Percentiles rank a stretch among this genome's conserved stretches.
Evolutionary conservation across 1,284 basidiomycete genomes (phyloP).

Genomic region (Xanthoconium separans): DNA sequence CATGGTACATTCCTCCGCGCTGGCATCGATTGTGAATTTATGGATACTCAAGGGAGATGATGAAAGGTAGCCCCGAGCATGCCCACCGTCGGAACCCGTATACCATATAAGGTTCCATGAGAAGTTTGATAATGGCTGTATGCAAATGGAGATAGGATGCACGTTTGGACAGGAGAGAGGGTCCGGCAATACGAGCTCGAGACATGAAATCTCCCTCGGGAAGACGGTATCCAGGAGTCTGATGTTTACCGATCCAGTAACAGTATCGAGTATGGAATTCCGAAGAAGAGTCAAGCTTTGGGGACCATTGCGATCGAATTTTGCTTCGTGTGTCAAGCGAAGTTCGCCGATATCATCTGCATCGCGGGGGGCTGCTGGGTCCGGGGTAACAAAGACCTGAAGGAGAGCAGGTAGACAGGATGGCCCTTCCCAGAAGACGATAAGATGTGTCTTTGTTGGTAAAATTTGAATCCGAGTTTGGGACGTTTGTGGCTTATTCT

Average conservation of each 20-base stretch:
- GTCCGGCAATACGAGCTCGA: neutral
- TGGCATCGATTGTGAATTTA: slow-evolving; percentile 1
- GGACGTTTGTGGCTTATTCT: neutral
- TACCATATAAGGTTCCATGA: neutral
- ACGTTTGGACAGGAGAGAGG: neutral
- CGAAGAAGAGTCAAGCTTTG: neutral
- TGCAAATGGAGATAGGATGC: neutral
- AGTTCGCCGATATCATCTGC: neutral
- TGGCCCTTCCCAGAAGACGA: neutral
- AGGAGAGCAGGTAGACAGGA: neutral
- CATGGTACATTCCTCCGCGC: too few species aligned
- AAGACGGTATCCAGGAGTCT: neutral
- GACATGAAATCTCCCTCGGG: neutral
- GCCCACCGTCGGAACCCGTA: neutral
- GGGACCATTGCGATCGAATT: too few species aligned
- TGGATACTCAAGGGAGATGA: neutral
- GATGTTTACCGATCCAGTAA: neutral
- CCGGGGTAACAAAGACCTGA: neutral
- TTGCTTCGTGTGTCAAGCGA: neutral
- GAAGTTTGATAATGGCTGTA: neutral
- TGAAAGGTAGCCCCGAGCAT: neutral
- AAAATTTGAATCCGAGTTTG: too few species aligned
- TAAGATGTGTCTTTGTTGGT: neutral
- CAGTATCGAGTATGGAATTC: neutral
- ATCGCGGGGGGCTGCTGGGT: neutral